Percentiles rank a stretch among this genome's conserved stretches.
Evolutionary conservation across 2,329 filamentous ascomycete species (phyloP).

Genomic region (Aureobasidium namibiae): DNA sequence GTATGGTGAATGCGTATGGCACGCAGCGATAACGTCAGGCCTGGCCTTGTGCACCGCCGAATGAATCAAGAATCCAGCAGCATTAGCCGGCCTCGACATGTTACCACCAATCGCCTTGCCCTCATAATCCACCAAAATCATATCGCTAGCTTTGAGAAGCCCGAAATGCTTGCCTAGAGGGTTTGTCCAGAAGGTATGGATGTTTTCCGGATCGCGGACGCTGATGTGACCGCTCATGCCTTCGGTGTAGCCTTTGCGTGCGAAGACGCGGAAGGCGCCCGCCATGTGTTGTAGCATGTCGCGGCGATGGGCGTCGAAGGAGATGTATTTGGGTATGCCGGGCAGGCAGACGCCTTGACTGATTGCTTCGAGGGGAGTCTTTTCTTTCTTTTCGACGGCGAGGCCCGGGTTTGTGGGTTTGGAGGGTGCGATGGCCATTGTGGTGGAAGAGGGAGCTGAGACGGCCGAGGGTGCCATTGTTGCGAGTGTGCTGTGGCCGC

Average conservation of each 20-base stretch:
- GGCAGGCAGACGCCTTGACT: constrained; percentile 40
- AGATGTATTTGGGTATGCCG: constrained; percentile 49
- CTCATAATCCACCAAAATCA: constrained; percentile 56
- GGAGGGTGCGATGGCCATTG: constrained; percentile 11
- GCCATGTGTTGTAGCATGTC: constrained; percentile 62
- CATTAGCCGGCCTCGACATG: constrained; percentile 51
- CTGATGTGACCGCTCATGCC: constrained; percentile 63
- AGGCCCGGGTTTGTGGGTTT: constrained; percentile 14
- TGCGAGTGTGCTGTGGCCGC: not conserved
- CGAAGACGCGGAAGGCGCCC: constrained; percentile 58
- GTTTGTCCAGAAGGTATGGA: constrained; percentile 61
- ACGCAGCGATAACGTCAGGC: constrained; percentile 57
- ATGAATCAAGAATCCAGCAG: constrained; percentile 63
- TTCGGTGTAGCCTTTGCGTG: constrained; percentile 57
- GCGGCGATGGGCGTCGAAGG: constrained; percentile 48
- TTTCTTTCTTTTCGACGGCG: constrained; percentile 20
- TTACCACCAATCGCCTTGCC: constrained; percentile 60
- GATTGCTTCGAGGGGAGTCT: constrained; percentile 30
- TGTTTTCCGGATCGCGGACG: constrained; percentile 57
- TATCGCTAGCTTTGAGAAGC: constrained; percentile 55
- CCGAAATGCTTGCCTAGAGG: constrained; percentile 58
- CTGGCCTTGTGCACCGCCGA: constrained; percentile 60
- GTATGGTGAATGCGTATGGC: constrained; percentile 58
- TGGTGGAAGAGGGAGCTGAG: not conserved
- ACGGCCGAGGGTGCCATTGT: constrained; percentile 15